Base-by-base conservation (phyloP, 768 basidiomycete species). In the Amanita subjunquillea region DNA sequence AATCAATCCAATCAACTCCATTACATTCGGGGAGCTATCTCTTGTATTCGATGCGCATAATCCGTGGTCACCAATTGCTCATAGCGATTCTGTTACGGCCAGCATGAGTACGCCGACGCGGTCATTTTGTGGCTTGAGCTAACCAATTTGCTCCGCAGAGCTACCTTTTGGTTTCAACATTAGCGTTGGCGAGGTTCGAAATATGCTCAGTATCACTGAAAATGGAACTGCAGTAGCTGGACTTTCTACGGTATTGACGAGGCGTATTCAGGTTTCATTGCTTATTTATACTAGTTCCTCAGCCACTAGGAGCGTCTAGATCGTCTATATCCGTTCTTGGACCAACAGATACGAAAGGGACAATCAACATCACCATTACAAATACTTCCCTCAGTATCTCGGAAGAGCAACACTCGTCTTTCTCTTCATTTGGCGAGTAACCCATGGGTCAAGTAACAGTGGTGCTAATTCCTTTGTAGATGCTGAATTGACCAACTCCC, bases 91-190 rank as follows among this genome's bases (percentile, higher is more conserved):
- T n/a, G 76, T 87, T 15, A 69, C 75, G 23, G 85, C 85, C 8
- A 65, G 63, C 22, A 70, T 87, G 56, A 62, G 82, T 83, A 64
- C 52, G 73, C n/a, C 40, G 41, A 23, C 23, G 2, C 8, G 29
- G 13, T 9, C 12, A n/a, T n/a, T 29, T 32, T 27, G 13, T 46
- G 10, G 12, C 4, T n/a, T 5, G 17, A 17, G 44, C 53, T 54
- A 32, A 54, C 50, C 10, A 52, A 29, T 15, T n/a, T 37, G 15
- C 51, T 51, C 46, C 51, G 41, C 54, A 84, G 83, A 75, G 56
- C 66, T 88, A 36, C 86, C 86, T 30, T 88, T 88, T 55, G 86
- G 86, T 8, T 88, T 88, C 63, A 67, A 66, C 25, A 6, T 86
- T 15, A 66, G 68, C 1, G 78, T 87, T 48, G 73, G 69, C 27